Conservation (phyloP, 768 basidiomycete genomes). For the Panaeolus papilionaceus region DNA sequence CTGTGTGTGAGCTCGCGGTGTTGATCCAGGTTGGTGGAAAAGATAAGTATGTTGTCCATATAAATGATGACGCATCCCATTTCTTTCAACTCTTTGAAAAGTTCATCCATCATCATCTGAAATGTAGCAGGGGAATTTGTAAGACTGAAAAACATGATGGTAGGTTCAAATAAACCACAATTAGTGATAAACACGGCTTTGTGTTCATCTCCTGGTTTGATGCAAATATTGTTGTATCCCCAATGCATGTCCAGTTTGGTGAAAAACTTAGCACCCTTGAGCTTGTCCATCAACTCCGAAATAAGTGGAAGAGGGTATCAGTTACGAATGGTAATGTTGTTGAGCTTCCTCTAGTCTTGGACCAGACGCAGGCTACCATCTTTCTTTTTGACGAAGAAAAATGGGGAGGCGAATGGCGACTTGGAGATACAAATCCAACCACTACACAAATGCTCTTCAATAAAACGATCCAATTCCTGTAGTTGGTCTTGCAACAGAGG, state of each 20-base stretch:
- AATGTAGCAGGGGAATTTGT: constrained; percentile 29
- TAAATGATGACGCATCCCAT: constrained; percentile 42
- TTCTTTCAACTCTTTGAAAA: constrained; percentile 37
- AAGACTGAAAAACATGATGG: constrained; percentile 46
- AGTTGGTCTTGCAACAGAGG: constrained; percentile 34
- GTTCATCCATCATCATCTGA: constrained; percentile 50
- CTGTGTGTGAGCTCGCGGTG: constrained; percentile 19
- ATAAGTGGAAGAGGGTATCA: constrained; percentile 42
- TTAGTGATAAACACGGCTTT: constrained; percentile 43
- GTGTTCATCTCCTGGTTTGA: constrained; percentile 26
- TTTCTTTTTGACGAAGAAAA: constrained; percentile 24
- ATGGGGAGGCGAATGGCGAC: constrained; percentile 20
- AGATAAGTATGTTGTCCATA: constrained; percentile 50
- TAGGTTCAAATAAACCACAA: constrained; percentile 44
- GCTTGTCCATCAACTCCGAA: constrained; percentile 36
- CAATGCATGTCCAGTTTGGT: constrained; percentile 45
- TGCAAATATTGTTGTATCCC: constrained; percentile 45
- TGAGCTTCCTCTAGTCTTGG: constrained; percentile 39
- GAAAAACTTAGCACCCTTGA: constrained; percentile 33
- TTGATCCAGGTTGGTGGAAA: constrained; percentile 31
- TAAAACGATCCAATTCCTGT: constrained; percentile 29
- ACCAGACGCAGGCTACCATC: constrained; percentile 27
- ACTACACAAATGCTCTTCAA: constrained; percentile 28
- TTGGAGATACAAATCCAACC: constrained; percentile 32
- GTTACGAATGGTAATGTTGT: constrained; percentile 39